Conservation (phyloP, 495 filamentous ascomycete species). For the Pyronema domesticum region DNA sequence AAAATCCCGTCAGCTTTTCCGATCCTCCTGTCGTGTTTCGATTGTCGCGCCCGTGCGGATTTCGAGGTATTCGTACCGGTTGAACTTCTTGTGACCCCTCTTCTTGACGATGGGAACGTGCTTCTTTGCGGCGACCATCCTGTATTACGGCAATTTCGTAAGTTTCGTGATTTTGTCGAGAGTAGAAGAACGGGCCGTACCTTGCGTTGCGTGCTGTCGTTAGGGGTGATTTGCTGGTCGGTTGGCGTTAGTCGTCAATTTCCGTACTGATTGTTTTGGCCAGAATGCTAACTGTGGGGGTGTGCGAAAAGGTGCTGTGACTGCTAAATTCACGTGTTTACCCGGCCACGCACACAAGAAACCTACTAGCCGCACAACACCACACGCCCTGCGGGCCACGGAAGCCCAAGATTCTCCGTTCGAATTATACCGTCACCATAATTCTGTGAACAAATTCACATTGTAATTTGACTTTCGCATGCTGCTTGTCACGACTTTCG, state of each 20-base stretch:
- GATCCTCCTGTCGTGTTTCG: conserved; percentile 13
- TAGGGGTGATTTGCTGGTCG: conserved; percentile 1
- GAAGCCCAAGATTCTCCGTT: too few species aligned
- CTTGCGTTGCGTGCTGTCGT: conserved; percentile 5
- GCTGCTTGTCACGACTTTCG: too few species aligned
- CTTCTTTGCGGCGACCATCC: conserved; percentile 96
- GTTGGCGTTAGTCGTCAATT: conserved; percentile 7
- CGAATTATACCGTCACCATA: too few species aligned
- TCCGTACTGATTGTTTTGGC: neutral
- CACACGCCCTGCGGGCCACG: too few species aligned
- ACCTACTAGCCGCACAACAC: too few species aligned
- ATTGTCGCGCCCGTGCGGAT: neutral
- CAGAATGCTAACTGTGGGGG: neutral
- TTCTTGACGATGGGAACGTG: conserved; percentile 99
- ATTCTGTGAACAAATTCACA: too few species aligned
- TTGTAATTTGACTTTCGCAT: too few species aligned
- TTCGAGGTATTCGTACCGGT: conserved; percentile 13
- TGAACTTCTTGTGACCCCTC: conserved; percentile 30
- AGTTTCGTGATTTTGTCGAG: neutral
- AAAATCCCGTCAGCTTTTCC: conserved; percentile 24
- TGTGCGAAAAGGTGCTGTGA: neutral
- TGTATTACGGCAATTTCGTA: neutral
- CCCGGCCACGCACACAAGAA: neutral
- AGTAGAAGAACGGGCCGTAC: neutral
- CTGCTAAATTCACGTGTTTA: conserved; percentile 1